Base-by-base conservation (phyloP, 2,329 filamentous ascomycete species). In the Zalaria obscura region DNA sequence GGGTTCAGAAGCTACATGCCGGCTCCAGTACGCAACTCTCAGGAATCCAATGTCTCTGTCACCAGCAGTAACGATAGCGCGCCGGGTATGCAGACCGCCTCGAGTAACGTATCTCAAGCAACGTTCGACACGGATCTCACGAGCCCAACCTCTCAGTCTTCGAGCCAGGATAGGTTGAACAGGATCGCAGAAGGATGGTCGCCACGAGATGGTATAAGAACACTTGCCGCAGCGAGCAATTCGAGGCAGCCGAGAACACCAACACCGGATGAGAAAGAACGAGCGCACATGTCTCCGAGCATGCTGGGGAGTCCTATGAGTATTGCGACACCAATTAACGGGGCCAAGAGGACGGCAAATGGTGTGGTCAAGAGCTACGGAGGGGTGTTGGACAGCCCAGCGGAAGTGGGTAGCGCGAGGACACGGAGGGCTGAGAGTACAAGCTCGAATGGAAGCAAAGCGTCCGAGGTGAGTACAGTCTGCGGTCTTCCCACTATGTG, bases 301-400 rank as follows among this genome's bases (percentile, higher is more conserved):
- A n/a, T n/a, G n/a, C 7, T n/a, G 29, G 51, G 57, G 35, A 64
- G 63, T 47, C 59, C 64, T 44, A 61, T 63, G 58, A 55, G 57
- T 40, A 47, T 62, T n/a, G 56, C 58, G n/a, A 64, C 57, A 44
- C 64, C 55, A 35, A 48, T 42, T 42, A 69, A 55, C 50, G 69
- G 73, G 11, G 75, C 76, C 47, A 93, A 93, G 64, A 73, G 86
- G 50, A 89, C 76, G 52, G 83, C 83, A 29, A 80, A 83, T 54
- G 86, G 84, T 35, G 67, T 75, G 39, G 69, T 87, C 43, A 93
- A 87, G 62, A 55, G 77, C 70, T 25, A 60, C 50, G 26, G 31
- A 45, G 35, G 8, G 45, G 48, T 10, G 45, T 34, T 43, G 53
- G 46, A 40, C 49, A 49, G 25, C 44, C 44, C 41, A 61, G 58